Conservation (phyloP, 768 basidiomycete species). For the Obba rivulosa region DNA sequence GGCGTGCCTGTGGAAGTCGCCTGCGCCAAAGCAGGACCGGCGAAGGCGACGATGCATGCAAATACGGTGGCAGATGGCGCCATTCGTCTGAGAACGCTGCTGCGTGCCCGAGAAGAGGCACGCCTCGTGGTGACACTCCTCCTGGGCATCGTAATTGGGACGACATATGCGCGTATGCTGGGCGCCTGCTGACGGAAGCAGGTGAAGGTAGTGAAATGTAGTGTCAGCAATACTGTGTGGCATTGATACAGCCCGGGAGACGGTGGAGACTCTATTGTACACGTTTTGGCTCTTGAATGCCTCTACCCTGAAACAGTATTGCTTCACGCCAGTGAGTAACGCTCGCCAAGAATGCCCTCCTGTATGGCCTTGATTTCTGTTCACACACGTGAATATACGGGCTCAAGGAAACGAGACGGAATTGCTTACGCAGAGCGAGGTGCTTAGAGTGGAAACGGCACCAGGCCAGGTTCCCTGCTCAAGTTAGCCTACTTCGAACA, state of each 20-base stretch:
- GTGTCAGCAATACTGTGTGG: no score
- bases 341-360: slow-evolving; percentile 35
- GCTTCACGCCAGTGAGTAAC: slow-evolving; percentile 17
- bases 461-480: slow-evolving; percentile 49
- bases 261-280: background rate
- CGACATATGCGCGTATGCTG: no score
- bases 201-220: no score
- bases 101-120: no score
- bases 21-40: background rate
- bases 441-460: slow-evolving; percentile 67
- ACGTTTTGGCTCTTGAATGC: background rate
- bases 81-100: no score
- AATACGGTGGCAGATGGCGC: background rate
- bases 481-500: background rate
- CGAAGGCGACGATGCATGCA: background rate
- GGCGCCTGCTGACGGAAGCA: no score
- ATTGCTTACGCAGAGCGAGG: slow-evolving; percentile 53
- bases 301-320: no score
- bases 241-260: background rate
- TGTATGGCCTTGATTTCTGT: slow-evolving; percentile 69
- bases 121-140: no score
- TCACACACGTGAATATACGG: background rate
- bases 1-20: no score
- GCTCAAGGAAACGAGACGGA: background rate
- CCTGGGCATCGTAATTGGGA: no score